Evolutionary conservation across 371 early-diverging fungal genomes (phyloP).

Genomic region (Massospora cicadina): DNA sequence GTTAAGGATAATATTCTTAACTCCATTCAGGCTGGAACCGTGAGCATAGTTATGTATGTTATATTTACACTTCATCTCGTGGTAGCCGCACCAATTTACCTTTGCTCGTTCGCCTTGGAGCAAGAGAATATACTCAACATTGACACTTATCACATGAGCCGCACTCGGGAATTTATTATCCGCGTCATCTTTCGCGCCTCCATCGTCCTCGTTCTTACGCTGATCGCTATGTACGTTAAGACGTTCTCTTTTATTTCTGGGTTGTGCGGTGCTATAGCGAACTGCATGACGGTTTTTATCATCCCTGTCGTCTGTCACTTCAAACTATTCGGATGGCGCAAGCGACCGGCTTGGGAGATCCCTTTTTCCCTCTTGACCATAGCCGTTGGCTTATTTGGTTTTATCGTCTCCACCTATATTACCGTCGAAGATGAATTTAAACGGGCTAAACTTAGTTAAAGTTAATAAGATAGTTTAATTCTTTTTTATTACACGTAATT

Average conservation of each 20-base stretch:
- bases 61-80: constrained; percentile 68
- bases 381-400: background rate
- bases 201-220: constrained; percentile 24
- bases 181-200: constrained; percentile 39
- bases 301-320: constrained; percentile 67
- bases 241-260: constrained; percentile 65
- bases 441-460: too few relatives aligned
- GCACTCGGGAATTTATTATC: constrained; percentile 25
- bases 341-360: background rate
- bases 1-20: constrained; percentile 52
- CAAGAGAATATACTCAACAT: constrained; percentile 35
- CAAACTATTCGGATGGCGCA: constrained; percentile 38
- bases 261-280: constrained; percentile 59
- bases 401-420: background rate
- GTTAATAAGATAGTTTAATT: too few relatives aligned
- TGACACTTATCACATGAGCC: constrained; percentile 8
- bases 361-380: background rate
- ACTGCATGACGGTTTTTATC: constrained; percentile 57
- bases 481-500: too few relatives aligned
- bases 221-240: constrained; percentile 49
- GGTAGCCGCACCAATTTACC: constrained; percentile 49
- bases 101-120: constrained; percentile 63
- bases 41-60: constrained; percentile 40
- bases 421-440: background rate
- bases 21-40: constrained; percentile 42